Percentiles rank a stretch among this genome's conserved stretches.
Evolutionary conservation across 1,284 basidiomycete genomes (phyloP).

Genomic region (Ceratorhiza oryzae-sativae): DNA sequence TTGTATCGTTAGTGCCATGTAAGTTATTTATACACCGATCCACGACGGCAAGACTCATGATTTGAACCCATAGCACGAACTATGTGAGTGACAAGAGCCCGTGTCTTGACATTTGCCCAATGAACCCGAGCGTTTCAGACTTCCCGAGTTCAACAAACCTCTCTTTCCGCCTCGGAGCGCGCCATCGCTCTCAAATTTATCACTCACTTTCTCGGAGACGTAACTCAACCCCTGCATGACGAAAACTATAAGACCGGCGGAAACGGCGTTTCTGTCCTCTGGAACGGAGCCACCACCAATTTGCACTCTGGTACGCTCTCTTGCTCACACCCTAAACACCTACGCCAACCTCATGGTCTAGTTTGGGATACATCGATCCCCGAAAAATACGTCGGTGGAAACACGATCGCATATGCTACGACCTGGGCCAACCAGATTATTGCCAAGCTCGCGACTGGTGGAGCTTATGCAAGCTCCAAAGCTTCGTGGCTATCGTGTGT

Average conservation of each 20-base stretch:
- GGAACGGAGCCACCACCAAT: slow-evolving; percentile 38
- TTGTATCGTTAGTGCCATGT: slow-evolving; percentile 40
- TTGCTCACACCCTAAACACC: not conserved
- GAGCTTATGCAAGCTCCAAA: slow-evolving; percentile 23
- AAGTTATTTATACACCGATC: not conserved
- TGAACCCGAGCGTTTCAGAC: slow-evolving; percentile 2
- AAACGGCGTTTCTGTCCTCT: slow-evolving; percentile 41
- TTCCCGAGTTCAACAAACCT: slow-evolving; percentile 19
- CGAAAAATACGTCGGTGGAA: slow-evolving; percentile 38
- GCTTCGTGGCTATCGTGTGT: slow-evolving; percentile 40
- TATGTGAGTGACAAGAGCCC: slow-evolving; percentile 16
- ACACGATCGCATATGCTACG: slow-evolving; percentile 19
- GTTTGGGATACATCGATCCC: slow-evolving; percentile 42
- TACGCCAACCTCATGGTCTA: not conserved
- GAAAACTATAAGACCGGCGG: slow-evolving; percentile 40
- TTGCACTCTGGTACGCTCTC: slow-evolving; percentile 40
- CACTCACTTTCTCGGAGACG: slow-evolving; percentile 42
- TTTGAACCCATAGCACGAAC: slow-evolving; percentile 30
- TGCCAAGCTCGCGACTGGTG: slow-evolving; percentile 36
- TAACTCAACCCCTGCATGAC: slow-evolving; percentile 43
- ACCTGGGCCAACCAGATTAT: slow-evolving; percentile 39
- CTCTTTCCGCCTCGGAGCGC: slow-evolving; percentile 29
- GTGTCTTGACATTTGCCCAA: too few relatives aligned
- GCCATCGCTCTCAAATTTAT: slow-evolving; percentile 41
- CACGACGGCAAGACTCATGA: not conserved